These are phyloP conservation scores for Phytophthora capsici DNA, from an alignment of 352 stramenopile species.

Conservation along the genomic window DNA sequence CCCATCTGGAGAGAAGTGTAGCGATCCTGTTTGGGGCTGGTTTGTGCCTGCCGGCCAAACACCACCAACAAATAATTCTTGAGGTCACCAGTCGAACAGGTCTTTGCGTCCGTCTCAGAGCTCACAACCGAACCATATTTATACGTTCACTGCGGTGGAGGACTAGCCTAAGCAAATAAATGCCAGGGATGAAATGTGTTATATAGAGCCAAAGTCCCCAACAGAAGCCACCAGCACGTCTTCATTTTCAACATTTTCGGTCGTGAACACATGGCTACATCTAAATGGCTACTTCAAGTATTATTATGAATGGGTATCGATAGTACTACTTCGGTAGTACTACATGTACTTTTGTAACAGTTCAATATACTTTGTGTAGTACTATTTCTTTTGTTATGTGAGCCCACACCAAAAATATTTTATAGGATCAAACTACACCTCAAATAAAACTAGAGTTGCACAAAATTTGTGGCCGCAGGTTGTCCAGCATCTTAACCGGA, in stretches of 20 bases:
- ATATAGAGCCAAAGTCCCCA: not conserved
- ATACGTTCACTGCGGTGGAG: constrained; percentile 16
- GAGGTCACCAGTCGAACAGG: constrained; percentile 5
- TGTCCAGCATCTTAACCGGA: constrained; percentile 12
- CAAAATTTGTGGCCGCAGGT: constrained; percentile 2
- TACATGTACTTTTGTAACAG: too few relatives aligned
- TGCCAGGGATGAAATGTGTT: too few relatives aligned
- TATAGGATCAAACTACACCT: constrained; percentile 19
- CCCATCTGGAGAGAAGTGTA: constrained; percentile 43
- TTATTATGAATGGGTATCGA: too few relatives aligned
- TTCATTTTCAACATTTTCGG: constrained; percentile 15
- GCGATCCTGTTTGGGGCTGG: constrained; percentile 72
- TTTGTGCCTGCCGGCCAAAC: constrained; percentile 46
- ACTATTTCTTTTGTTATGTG: too few relatives aligned
- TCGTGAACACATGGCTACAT: constrained; percentile 23
- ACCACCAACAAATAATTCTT: constrained; percentile 26
- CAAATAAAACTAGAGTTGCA: not conserved
- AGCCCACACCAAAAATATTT: too few relatives aligned
- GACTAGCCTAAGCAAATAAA: not conserved
- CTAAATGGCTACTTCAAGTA: too few relatives aligned
- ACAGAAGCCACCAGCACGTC: not conserved
- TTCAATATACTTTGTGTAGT: too few relatives aligned
- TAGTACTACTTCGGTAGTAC: too few relatives aligned
- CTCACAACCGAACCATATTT: constrained; percentile 32
- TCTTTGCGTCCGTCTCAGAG: not conserved